A percentile compares a stretch with the other conserved stretches of the same genome.
These are phyloP conservation scores for Neonectria coccinea DNA, from an alignment of 2,329 filamentous ascomycete species.

Conservation along the genomic window DNA sequence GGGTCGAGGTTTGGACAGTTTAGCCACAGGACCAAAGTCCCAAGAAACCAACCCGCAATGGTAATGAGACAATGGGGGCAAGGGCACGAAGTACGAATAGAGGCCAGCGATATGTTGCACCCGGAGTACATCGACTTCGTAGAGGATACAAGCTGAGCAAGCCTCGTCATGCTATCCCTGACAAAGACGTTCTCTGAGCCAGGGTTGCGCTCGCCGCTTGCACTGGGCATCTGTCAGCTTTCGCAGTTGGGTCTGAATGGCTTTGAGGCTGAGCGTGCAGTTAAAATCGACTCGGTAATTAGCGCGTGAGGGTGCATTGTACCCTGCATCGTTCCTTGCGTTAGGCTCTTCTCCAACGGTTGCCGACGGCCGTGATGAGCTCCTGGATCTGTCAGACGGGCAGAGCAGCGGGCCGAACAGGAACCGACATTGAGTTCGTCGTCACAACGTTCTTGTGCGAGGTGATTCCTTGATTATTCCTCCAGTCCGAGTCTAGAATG, in stretches of 20 bases:
- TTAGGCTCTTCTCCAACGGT: conserved; percentile 13
- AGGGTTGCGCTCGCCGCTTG: not conserved
- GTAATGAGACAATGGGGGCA: not conserved
- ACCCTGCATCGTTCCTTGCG: conserved; percentile 12
- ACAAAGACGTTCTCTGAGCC: not conserved
- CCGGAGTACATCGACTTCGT: not conserved
- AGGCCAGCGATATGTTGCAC: not conserved
- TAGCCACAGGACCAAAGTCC: not conserved
- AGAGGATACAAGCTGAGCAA: not conserved
- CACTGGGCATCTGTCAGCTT: not conserved
- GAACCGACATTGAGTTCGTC: not conserved
- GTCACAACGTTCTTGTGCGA: not conserved
- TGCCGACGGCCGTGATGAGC: not conserved
- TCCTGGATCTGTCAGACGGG: conserved; percentile 6
- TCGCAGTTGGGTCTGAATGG: not conserved
- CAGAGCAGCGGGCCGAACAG: conserved; percentile 4
- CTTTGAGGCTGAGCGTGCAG: not conserved
- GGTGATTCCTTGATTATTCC: not conserved
- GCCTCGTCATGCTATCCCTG: not conserved
- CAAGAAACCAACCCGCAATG: not conserved
- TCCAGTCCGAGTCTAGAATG: not conserved
- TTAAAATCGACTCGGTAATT: conserved; percentile 11
- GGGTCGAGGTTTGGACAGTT: conserved; percentile 40
- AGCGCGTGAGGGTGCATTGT: conserved; percentile 5
- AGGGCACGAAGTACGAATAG: not conserved